Evolutionary conservation across 164 flowering plant genomes (phyloP).

Genomic region (Macadamia integrifolia): DNA sequence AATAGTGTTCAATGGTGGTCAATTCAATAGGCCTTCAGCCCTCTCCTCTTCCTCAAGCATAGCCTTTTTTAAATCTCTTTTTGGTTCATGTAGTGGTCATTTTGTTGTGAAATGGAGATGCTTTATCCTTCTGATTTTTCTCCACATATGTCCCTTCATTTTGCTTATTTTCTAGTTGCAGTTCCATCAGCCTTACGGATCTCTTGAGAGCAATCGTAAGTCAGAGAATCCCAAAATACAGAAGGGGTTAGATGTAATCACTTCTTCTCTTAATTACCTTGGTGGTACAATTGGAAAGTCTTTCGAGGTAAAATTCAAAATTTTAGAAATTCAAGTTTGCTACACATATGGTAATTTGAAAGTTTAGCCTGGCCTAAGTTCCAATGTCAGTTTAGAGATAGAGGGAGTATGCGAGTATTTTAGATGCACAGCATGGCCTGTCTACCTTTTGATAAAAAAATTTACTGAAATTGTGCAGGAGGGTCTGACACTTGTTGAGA

Average conservation of each 20-base stretch:
- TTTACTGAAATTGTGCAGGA: constrained; percentile 40
- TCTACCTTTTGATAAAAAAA: too few species aligned
- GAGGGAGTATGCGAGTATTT: too few species aligned
- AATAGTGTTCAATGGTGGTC: too few species aligned
- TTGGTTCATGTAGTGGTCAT: too few species aligned
- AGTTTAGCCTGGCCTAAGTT: too few species aligned
- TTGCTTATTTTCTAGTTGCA: constrained; percentile 19
- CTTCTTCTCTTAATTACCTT: constrained; percentile 74
- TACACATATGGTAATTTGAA: too few species aligned
- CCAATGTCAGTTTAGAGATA: too few species aligned
- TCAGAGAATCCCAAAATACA: constrained; percentile 34
- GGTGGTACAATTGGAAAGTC: constrained; percentile 82
- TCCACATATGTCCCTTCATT: not conserved
- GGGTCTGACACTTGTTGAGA: constrained; percentile 74
- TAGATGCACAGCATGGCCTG: too few species aligned
- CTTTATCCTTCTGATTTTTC: not conserved
- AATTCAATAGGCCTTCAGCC: too few species aligned
- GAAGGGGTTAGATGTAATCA: constrained; percentile 62
- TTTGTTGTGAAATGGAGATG: not conserved
- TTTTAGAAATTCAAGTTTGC: not conserved
- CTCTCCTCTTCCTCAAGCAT: too few species aligned
- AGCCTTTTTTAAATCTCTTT: too few species aligned
- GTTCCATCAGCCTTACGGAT: constrained; percentile 33
- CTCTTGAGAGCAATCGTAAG: constrained; percentile 30
- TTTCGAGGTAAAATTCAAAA: constrained; percentile 52